Evolutionary conservation across 208 protist species (phyloP), one percentile per base, ranked within the genome.

Genomic region (Vickermania ingenoplastis): DNA sequence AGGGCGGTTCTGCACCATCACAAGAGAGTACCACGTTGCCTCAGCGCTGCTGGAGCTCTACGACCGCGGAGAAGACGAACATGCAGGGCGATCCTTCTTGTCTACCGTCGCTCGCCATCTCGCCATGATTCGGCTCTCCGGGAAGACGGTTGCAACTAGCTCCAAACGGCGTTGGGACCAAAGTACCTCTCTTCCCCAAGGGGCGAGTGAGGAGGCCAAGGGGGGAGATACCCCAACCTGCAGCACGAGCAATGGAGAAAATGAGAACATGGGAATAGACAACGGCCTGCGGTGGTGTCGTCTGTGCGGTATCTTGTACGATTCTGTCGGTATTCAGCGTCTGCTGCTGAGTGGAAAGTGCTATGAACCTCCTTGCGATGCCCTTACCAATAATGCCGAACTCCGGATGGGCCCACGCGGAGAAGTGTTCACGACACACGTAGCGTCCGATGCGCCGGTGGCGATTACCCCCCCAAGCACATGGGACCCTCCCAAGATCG

Each of bases 271-370:
- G 4, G 29, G 17, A 24, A 30, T 71, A 30, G 26, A 57, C 4
- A 71, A 31, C 29, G 64, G 77, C 1, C 60, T 88, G 58, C 57
- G 73, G 30, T 91, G 84, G 84, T 91, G 84, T 56, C 60, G 78
- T 24, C 53, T 86, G 53, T 91, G 84, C 54, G 71, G 60, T 23
- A 61, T 54, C 4, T 66, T 91, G 3, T 78, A 79, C 60, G 80
- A 91, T 53, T 31, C 75, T 3, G 57, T 63, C 0, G 77, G 81
- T 41, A 56, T 78, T 36, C 27, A 72, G 28, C 75, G 75, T 14
- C 36, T 77, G 5, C 25, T 60, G 48, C 71, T 67, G 29, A 59
- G 45, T 54, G 71, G 31, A 21, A 62, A 61, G 53, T 45, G 63
- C 11, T 73, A 57, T 14, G 36, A 45, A 17, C 36, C 36, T 45